Percentiles rank a stretch among this genome's conserved stretches.
Conservation (phyloP, 768 basidiomycete genomes). For the Kwoniella europaea region DNA sequence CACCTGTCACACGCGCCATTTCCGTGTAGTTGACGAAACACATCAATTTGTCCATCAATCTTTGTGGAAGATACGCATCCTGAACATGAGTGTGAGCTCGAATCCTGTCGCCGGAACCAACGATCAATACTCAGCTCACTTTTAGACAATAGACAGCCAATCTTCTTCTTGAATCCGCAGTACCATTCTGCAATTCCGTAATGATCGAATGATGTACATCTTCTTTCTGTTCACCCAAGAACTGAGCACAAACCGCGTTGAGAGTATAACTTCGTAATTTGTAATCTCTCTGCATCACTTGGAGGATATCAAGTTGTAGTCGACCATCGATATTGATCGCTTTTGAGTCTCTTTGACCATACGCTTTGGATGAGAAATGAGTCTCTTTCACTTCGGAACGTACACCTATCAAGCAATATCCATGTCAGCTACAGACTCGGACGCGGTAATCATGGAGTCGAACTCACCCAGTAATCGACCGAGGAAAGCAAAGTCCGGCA, state of each 20-base stretch:
- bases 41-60: slow-evolving; percentile 96
- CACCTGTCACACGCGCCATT: slow-evolving; percentile 99
- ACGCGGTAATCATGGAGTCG: slow-evolving; percentile 34
- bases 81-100: slow-evolving; percentile 52
- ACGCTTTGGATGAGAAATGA: slow-evolving; percentile 97
- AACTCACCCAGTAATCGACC: slow-evolving; percentile 73
- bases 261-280: slow-evolving; percentile 96
- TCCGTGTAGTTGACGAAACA: slow-evolving; percentile 98
- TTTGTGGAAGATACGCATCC: slow-evolving; percentile 98
- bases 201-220: slow-evolving; percentile 99
- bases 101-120: too few relatives aligned
- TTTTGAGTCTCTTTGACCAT: slow-evolving; percentile 95
- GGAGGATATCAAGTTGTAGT: slow-evolving; percentile 90
- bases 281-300: slow-evolving; percentile 98
- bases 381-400: slow-evolving; percentile 85
- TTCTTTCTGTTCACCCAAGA: slow-evolving; percentile 98
- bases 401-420: slow-evolving; percentile 62
- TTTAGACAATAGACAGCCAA: slow-evolving; percentile 98
- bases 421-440: not conserved
- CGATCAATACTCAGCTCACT: too few relatives aligned
- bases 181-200: slow-evolving; percentile 96
- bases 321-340: slow-evolving; percentile 89
- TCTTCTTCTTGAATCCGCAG: slow-evolving; percentile 85
- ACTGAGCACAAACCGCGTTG: slow-evolving; percentile 96
- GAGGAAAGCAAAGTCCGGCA: slow-evolving; percentile 70